phyloP scores from a whole-genome alignment of 2,329 filamentous ascomycete species.

The Diaporthe sp. region DNA sequence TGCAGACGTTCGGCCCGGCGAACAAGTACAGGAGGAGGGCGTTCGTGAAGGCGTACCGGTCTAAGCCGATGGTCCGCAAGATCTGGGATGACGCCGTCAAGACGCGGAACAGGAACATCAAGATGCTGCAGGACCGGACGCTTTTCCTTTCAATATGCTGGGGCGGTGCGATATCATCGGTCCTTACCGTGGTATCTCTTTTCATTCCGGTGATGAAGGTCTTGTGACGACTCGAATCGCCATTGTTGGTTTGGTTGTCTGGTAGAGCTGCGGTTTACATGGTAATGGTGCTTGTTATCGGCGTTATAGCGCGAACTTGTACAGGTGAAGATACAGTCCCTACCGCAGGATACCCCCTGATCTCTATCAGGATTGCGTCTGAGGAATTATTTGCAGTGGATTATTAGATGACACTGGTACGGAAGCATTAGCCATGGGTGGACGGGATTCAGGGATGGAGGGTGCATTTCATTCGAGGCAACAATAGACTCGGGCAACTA shows the following conservation, averaged over 20 bases:
- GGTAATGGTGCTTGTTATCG: background rate
- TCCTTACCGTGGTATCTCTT: conserved; percentile 49
- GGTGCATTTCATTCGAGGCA: background rate
- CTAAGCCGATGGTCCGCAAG: conserved; percentile 47
- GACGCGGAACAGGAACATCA: conserved; percentile 51
- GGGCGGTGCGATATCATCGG: conserved; percentile 50
- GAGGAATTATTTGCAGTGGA: conserved; percentile 5
- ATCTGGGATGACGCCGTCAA: conserved; percentile 50
- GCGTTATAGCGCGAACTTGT: background rate
- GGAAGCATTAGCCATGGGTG: background rate
- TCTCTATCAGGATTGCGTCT: conserved; percentile 21
- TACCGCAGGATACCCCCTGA: conserved; percentile 29
- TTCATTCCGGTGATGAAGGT: conserved; percentile 47
- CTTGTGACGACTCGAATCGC: background rate
- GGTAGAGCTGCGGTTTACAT: background rate
- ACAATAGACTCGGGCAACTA: background rate
- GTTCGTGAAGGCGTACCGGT: conserved; percentile 50
- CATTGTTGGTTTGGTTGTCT: background rate
- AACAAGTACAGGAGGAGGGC: conserved; percentile 51
- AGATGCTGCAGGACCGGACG: conserved; percentile 52
- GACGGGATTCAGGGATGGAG: background rate
- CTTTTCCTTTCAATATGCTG: conserved; percentile 53
- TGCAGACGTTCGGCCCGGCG: conserved; percentile 53
- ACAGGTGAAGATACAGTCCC: conserved; percentile 10
- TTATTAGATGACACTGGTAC: background rate